Evolutionary conservation across 2,329 filamentous ascomycete genomes (phyloP).

Genomic region (Nothomitra cinnamomea): DNA sequence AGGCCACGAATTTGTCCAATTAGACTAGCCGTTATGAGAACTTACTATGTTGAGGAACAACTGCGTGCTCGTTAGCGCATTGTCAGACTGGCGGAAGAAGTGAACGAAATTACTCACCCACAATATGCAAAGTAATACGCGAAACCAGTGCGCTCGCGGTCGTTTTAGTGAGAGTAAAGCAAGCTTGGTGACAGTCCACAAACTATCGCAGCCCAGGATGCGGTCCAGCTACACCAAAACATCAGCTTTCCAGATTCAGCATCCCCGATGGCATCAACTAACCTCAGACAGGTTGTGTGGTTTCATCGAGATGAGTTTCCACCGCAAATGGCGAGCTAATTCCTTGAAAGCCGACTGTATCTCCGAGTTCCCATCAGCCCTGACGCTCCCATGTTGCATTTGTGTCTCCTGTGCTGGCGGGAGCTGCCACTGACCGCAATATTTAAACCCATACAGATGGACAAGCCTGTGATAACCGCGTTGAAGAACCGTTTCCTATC

Average conservation of each 20-base stretch:
- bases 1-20: too few species aligned
- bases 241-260: neutral
- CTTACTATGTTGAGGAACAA: neutral
- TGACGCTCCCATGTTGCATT: too few species aligned
- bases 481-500: neutral
- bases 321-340: neutral
- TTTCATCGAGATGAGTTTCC: constrained; percentile 1
- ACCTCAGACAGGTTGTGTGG: constrained; percentile 1
- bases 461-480: neutral
- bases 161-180: neutral
- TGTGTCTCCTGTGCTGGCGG: neutral
- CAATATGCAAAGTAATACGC: neutral
- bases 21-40: too few species aligned
- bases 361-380: too few species aligned
- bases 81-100: neutral
- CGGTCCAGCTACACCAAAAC: neutral
- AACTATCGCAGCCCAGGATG: constrained; percentile 1
- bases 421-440: neutral
- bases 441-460: constrained; percentile 2
- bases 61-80: neutral
- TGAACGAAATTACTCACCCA: neutral
- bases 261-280: neutral
- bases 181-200: neutral
- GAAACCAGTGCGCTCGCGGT: neutral
- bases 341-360: constrained; percentile 3